phyloP scores from a whole-genome alignment of 129 eudicot genomes.

The Pulicaria dysenterica region DNA sequence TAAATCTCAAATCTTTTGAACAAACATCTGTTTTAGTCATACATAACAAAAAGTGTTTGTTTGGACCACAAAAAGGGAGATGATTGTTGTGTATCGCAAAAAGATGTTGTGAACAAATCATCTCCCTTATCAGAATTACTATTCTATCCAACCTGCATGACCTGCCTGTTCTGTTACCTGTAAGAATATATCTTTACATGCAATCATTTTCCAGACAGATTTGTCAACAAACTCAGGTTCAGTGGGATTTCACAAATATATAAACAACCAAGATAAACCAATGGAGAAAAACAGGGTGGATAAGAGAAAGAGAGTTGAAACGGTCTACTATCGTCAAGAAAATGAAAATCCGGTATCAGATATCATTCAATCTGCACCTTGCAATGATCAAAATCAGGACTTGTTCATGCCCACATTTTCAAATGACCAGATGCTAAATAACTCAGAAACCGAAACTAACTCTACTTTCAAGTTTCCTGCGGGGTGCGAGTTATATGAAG shows the following conservation, averaged over 20 bases:
- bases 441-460: neutral
- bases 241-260: slow-evolving; percentile 31
- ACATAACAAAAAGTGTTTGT: no score
- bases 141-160: neutral
- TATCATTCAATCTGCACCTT: slow-evolving; percentile 27
- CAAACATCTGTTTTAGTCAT: no score
- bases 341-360: slow-evolving; percentile 32
- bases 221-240: slow-evolving; percentile 46
- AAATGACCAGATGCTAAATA: slow-evolving; percentile 24
- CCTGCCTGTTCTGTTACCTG: neutral
- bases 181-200: slow-evolving; percentile 11
- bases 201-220: slow-evolving; percentile 62
- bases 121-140: no score
- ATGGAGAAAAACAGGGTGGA: slow-evolving; percentile 26
- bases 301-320: slow-evolving; percentile 32
- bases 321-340: slow-evolving; percentile 38
- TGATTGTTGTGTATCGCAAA: no score
- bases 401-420: slow-evolving; percentile 28
- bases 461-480: slow-evolving; percentile 51
- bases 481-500: slow-evolving; percentile 85
- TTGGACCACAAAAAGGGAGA: no score
- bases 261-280: slow-evolving; percentile 27
- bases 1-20: no score
- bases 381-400: slow-evolving; percentile 23
- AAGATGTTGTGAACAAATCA: no score